Percentiles rank a stretch among this genome's conserved stretches.
Evolutionary conservation across 768 basidiomycete genomes (phyloP).

Genomic region (Phaffia australis): DNA sequence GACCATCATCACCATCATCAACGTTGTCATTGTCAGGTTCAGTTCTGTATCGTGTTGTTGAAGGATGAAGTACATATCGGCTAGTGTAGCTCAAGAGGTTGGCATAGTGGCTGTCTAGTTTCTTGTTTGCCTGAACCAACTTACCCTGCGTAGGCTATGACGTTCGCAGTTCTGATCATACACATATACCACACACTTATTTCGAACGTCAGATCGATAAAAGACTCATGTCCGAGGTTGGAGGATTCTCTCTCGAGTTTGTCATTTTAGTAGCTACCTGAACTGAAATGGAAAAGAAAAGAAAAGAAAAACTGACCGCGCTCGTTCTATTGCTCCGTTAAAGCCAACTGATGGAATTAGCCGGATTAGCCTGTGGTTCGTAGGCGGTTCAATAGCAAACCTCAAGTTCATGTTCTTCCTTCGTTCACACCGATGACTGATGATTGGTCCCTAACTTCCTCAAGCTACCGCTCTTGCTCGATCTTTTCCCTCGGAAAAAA

Average conservation of each 20-base stretch:
- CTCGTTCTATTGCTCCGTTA: slow-evolving; percentile 5
- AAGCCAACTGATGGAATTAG: slow-evolving; percentile 81
- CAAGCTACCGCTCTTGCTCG: no score
- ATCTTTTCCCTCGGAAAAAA: slow-evolving; percentile 34
- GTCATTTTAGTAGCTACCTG: neutral
- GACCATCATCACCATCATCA: no score
- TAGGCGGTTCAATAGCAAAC: slow-evolving; percentile 47
- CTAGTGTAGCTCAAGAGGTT: no score
- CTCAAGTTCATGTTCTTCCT: slow-evolving; percentile 65
- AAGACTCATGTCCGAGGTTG: slow-evolving; percentile 75
- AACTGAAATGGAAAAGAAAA: slow-evolving; percentile 1
- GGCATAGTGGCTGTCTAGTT: no score
- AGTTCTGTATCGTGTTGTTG: no score
- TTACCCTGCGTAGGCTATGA: no score
- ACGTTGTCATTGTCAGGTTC: no score
- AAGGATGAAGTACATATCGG: no score
- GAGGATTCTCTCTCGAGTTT: slow-evolving; percentile 78
- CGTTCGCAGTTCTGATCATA: no score
- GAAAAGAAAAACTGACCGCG: slow-evolving; percentile 1
- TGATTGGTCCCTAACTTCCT: slow-evolving; percentile 43
- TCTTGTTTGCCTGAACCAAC: no score
- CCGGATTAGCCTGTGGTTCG: slow-evolving; percentile 70
- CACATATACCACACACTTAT: neutral
- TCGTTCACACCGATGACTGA: slow-evolving; percentile 23
- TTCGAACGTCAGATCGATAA: slow-evolving; percentile 62